A percentile compares a stretch with the other conserved stretches of the same genome.
phyloP scores from a whole-genome alignment of 2,329 filamentous ascomycete species.

The Phialophora tarda region DNA sequence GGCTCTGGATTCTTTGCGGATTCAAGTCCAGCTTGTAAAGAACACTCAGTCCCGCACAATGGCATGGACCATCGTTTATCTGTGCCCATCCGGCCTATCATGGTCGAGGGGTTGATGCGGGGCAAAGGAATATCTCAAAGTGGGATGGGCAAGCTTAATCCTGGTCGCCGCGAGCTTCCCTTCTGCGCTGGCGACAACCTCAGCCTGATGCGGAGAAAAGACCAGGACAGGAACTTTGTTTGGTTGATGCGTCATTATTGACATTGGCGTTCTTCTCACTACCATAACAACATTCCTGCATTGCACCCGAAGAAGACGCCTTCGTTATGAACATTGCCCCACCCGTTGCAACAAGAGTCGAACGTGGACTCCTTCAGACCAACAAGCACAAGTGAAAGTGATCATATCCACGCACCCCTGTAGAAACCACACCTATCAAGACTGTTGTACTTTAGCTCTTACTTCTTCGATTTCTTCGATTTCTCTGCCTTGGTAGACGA shows the following conservation, averaged over 20 bases:
- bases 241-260: conserved; percentile 19
- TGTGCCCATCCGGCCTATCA: conserved; percentile 28
- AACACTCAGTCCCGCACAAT: neutral
- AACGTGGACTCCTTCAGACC: conserved; percentile 15
- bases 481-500: conserved; percentile 38
- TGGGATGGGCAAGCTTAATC: conserved; percentile 13
- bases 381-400: conserved; percentile 22
- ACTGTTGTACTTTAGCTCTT: conserved; percentile 6
- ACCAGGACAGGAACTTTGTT: conserved; percentile 26
- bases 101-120: conserved; percentile 28
- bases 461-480: conserved; percentile 38
- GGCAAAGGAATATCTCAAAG: conserved; percentile 26
- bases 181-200: neutral
- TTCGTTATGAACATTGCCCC: conserved; percentile 30
- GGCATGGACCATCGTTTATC: conserved; percentile 18
- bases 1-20: neutral
- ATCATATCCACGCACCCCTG: conserved; percentile 17
- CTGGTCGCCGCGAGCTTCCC: conserved; percentile 6
- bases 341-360: conserved; percentile 14
- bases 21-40: conserved; percentile 3
- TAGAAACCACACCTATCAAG: conserved; percentile 1
- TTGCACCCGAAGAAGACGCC: conserved; percentile 7
- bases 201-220: conserved; percentile 12
- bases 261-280: conserved; percentile 6
- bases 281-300: conserved; percentile 1